These are phyloP conservation scores for Allium fistulosum DNA, from an alignment of 106 monocot genomes.

Conservation along the genomic window DNA sequence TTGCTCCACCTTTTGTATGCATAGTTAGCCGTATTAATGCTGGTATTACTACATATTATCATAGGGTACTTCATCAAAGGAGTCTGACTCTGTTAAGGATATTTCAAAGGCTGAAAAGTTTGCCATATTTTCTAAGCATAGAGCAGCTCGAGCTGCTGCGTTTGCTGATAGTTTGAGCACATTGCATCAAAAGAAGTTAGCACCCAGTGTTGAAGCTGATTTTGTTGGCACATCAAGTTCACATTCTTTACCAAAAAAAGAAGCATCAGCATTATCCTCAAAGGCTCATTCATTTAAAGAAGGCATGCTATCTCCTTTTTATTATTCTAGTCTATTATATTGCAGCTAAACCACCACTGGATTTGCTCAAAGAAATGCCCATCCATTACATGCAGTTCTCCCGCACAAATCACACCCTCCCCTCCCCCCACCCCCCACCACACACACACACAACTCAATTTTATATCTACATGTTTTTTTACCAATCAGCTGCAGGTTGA, in stretches of 20 bases:
- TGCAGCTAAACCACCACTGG: no score
- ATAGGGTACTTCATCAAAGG: conserved; percentile 61
- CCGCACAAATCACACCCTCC: no score
- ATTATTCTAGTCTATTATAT: not conserved
- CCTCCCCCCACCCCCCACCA: no score
- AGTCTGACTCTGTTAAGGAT: conserved; percentile 64
- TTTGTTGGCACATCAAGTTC: conserved; percentile 49
- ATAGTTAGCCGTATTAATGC: not conserved
- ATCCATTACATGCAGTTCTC: no score
- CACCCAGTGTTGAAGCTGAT: conserved; percentile 60
- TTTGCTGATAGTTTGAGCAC: no score
- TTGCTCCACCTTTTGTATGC: not conserved
- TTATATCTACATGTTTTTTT: no score
- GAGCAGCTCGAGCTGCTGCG: conserved; percentile 23
- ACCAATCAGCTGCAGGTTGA: no score
- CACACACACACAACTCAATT: no score
- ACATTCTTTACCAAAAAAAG: conserved; percentile 53
- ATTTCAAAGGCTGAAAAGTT: conserved; percentile 32
- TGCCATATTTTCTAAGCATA: conserved; percentile 28
- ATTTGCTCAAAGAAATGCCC: no score
- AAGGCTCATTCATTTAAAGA: conserved; percentile 64
- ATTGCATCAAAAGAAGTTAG: conserved; percentile 46
- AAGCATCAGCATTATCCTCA: conserved; percentile 56
- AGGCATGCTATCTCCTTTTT: conserved; percentile 27
- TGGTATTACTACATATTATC: conserved; percentile 11